Base-by-base conservation (phyloP, 805 yeast genomes). In the Metschnikowia kofuensis region DNA sequence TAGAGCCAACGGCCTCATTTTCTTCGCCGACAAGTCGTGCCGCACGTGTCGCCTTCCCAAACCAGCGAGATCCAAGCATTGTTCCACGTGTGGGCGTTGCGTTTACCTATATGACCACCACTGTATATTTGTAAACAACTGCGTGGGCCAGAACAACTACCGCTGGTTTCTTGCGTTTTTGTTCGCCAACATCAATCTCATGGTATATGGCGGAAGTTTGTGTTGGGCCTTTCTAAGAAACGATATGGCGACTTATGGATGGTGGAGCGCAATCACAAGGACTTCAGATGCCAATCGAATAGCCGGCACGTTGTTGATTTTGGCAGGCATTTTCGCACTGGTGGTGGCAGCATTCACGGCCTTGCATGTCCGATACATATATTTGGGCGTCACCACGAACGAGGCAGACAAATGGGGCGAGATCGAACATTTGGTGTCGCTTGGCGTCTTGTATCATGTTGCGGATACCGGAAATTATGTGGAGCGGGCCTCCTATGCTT, bases 401-500 rank as follows among this genome's bases (percentile, higher is more conserved):
- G 96, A 87, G 64, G 68, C 78, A 14, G 81, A 74, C 44, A 87
- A 87, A 60, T 87, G 95, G 95, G 78, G 69, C 15, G 80, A 75
- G 4, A 72, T 87, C 12, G 82, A 82, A 47, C 46, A 55, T 35
- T 50, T 57, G 52, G 54, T 57, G 7, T 26, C 40, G 16, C 36
- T 54, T 31, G 59, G 58, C 8, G 45, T 40, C 16, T 57, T 57
- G 28, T 53, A 36, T 40, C 38, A 44, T 30, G 54, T 48, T 16
- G 46, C 28, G 11, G 57, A 55, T 14, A 11, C 38, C 31, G 53
- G 40, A 8, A 28, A 42, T 1, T 56, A 61, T 42, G 65, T 65
- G 26, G 71, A 69, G 46, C 51, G 50, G 41, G 63, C 59, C 10
- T 16, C 55, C 13, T 31, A 51, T 40, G 31, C 10, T 29, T 29